These are phyloP conservation scores for Botrytis galanthina DNA, from an alignment of 2,329 filamentous ascomycete species.

Conservation along the genomic window DNA sequence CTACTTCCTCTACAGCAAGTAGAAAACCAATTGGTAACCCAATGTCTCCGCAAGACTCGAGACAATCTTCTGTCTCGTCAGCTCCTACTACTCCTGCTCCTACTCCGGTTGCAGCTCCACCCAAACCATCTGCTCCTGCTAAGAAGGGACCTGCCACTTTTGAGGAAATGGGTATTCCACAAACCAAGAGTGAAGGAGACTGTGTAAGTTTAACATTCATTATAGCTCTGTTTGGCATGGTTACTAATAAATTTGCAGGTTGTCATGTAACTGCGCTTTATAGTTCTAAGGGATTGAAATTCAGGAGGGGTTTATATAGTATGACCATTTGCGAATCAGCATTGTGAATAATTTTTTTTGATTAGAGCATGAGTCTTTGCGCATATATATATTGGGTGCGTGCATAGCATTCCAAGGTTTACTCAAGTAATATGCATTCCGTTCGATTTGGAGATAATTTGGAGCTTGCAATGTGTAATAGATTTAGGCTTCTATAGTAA, in stretches of 20 bases:
- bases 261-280: slow-evolving; percentile 33
- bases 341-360: neutral
- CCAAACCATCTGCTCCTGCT: slow-evolving; percentile 25
- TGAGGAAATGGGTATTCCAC: slow-evolving; percentile 95
- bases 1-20: neutral
- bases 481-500: neutral
- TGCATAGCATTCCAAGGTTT: neutral
- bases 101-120: slow-evolving; percentile 58
- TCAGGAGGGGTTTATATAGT: neutral
- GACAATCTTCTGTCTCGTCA: slow-evolving; percentile 22
- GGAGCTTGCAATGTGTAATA: neutral
- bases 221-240: neutral
- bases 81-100: slow-evolving; percentile 22
- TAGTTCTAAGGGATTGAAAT: neutral
- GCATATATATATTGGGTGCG: neutral
- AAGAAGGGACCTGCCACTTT: slow-evolving; percentile 83
- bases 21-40: neutral
- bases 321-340: neutral
- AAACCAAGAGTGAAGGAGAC: slow-evolving; percentile 78
- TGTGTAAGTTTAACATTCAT: slow-evolving; percentile 59
- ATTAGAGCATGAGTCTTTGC: slow-evolving; percentile 1
- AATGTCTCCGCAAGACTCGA: slow-evolving; percentile 18
- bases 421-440: neutral
- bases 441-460: slow-evolving; percentile 1
- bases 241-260: slow-evolving; percentile 24